Base-by-base conservation (phyloP, 129 eudicot genomes). In the Lactuca sativa region DNA sequence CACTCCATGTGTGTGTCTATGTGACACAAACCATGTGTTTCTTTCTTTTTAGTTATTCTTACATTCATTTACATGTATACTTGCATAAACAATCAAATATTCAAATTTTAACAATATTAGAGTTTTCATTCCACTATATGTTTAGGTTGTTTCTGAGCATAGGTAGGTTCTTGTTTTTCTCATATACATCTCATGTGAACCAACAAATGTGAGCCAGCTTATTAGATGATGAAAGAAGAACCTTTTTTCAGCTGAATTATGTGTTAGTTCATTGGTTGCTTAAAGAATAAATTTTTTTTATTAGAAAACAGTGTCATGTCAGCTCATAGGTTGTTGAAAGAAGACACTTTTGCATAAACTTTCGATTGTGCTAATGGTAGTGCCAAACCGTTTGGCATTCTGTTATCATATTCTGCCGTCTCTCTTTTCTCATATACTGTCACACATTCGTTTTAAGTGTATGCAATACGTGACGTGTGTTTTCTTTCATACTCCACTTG, bases 361-460 rank as follows among this genome's bases (percentile, higher is more conserved):
- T 79, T 83, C 56, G 52, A 66, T 85, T 78, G 80, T 74, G 82
- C 74, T 75, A 77, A 57, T 44, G 75, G 74, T 80, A 59, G 31
- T 77, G 76, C 85, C 86, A 3, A 77, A 65, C 82, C 82, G 72
- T 31, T 74, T 30, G 21, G 59, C 81, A 63, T 66, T 53, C 70
- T 51, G n/a, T 63, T 72, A 71, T 53, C 49, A 62, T 80, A 40
- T 76, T 80, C 77, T 71, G 71, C 51, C 70, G 16, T 51, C 59
- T 52, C 11, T 33, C 72, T 34, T 36, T 18, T 55, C 65, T 14
- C 60, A 40, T n/a, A 8, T 33, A 54, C 74, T 70, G 57, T 34
- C 53, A 70, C 75, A 60, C 76, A 53, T 64, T 66, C 44, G 48
- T 48, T 59, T 62, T 47, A 6, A 68, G 43, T 72, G 30, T 60